Percentiles rank a stretch among this genome's conserved stretches.
Evolutionary conservation across 331 rosid species (phyloP).

Genomic region (Phaseolus coccineus): DNA sequence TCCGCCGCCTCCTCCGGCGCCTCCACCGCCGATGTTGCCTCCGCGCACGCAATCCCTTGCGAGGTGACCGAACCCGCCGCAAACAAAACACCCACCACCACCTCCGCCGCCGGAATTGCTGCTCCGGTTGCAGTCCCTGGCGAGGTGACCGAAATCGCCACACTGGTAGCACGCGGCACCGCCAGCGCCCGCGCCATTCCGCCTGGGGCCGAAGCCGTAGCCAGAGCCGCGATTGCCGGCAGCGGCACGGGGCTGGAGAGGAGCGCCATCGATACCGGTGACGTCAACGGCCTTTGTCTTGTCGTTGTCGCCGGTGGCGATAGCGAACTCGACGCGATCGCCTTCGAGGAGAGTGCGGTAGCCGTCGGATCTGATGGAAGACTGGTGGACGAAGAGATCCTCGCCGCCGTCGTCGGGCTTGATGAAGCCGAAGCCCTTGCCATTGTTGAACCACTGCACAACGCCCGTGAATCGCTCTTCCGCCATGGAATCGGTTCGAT

Average conservation of each 20-base stretch:
- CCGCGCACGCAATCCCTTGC: slow-evolving; percentile 58
- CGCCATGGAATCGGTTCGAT: slow-evolving; percentile 54
- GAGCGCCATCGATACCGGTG: slow-evolving; percentile 65
- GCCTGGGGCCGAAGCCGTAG: slow-evolving; percentile 47
- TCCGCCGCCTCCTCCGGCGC: slow-evolving; percentile 12
- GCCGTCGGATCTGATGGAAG: slow-evolving; percentile 86
- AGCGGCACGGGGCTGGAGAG: slow-evolving; percentile 52
- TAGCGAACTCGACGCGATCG: slow-evolving; percentile 71
- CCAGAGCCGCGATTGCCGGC: neutral
- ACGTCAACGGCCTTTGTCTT: slow-evolving; percentile 84
- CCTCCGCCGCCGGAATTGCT: slow-evolving; percentile 44
- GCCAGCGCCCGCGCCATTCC: slow-evolving; percentile 58
- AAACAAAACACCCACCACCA: slow-evolving; percentile 41
- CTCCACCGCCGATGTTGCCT: slow-evolving; percentile 34
- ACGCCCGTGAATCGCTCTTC: slow-evolving; percentile 79
- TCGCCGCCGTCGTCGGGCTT: slow-evolving; percentile 77
- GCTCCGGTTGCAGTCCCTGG: slow-evolving; percentile 54
- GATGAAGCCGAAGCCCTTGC: slow-evolving; percentile 86
- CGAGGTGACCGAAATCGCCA: slow-evolving; percentile 59
- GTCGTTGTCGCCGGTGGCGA: slow-evolving; percentile 65
- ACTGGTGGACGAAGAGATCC: slow-evolving; percentile 89
- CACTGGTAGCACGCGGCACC: slow-evolving; percentile 64
- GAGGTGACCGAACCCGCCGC: slow-evolving; percentile 55
- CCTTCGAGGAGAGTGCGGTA: slow-evolving; percentile 71
- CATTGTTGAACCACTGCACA: slow-evolving; percentile 80